phyloP scores from a whole-genome alignment of 2,329 filamentous ascomycete species.

The Xylariales sp. region DNA sequence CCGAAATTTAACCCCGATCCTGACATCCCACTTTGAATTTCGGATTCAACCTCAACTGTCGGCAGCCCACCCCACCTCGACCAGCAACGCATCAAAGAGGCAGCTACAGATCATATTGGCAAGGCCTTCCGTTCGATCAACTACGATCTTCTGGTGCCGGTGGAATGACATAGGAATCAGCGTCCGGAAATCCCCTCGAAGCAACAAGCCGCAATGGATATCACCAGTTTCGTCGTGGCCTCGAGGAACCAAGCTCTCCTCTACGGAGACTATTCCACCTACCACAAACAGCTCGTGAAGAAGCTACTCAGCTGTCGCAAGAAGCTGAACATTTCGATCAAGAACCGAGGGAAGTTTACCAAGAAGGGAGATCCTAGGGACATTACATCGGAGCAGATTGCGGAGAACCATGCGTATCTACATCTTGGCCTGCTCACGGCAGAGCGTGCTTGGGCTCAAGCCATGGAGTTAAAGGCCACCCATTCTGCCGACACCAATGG shows the following conservation, averaged over 20 bases:
- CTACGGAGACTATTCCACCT: conserved; percentile 82
- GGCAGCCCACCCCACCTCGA: too few species aligned
- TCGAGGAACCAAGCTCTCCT: conserved; percentile 79
- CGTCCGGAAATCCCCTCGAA: too few species aligned
- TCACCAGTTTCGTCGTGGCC: conserved; percentile 77
- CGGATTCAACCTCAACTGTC: not conserved
- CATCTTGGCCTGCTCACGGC: conserved; percentile 78
- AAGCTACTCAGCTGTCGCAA: conserved; percentile 78
- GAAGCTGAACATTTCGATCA: conserved; percentile 78
- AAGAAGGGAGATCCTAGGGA: conserved; percentile 49
- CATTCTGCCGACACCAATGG: conserved; percentile 76
- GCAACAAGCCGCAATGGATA: conserved; percentile 78
- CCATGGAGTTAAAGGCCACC: conserved; percentile 86
- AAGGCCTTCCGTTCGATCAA: too few species aligned
- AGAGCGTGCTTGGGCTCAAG: conserved; percentile 91
- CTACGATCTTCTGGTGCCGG: not conserved
- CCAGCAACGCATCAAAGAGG: too few species aligned
- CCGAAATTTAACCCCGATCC: too few species aligned
- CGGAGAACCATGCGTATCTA: conserved; percentile 70
- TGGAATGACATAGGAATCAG: too few species aligned
- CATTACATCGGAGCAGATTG: conserved; percentile 71
- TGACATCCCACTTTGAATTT: not conserved
- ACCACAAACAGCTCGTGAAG: conserved; percentile 73
- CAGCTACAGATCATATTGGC: too few species aligned
- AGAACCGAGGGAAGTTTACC: conserved; percentile 80